Conservation (phyloP, 2,329 filamentous ascomycete species). For the Fusarium sp. region DNA sequence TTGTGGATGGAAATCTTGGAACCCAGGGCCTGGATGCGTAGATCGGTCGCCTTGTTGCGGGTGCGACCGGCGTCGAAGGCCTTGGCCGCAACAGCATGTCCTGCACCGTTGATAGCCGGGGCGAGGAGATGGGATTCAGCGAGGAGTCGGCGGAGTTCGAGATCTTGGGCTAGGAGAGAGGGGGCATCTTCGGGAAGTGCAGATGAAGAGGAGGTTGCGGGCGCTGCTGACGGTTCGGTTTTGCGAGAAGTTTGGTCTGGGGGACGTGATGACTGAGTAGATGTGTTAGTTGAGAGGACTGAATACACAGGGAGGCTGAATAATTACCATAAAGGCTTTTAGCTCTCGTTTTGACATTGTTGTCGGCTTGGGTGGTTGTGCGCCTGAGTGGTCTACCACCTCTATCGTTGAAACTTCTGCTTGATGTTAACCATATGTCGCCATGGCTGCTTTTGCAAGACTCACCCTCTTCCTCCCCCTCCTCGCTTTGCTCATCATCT, state of each 20-base stretch:
- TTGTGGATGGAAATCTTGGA: conserved; percentile 79
- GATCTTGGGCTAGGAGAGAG: conserved; percentile 87
- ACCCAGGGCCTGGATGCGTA: conserved; percentile 85
- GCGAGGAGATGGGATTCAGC: conserved; percentile 88
- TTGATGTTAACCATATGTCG: not conserved
- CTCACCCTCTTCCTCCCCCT: conserved; percentile 42
- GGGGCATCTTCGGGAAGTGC: conserved; percentile 67
- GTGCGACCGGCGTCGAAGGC: conserved; percentile 73
- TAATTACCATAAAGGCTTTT: conserved; percentile 80
- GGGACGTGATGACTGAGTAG: conserved; percentile 59
- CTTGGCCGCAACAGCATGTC: conserved; percentile 53
- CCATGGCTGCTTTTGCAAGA: not conserved
- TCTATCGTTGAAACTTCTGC: conserved; percentile 58
- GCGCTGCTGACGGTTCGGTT: conserved; percentile 30
- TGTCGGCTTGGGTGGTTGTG: conserved; percentile 51
- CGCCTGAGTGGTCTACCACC: conserved; percentile 70
- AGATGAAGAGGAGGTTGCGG: conserved; percentile 43
- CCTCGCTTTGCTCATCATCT: conserved; percentile 34
- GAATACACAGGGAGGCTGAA: not conserved
- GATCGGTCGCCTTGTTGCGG: conserved; percentile 83
- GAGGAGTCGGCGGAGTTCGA: conserved; percentile 90
- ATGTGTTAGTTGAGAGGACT: conserved; percentile 11
- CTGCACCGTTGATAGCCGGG: conserved; percentile 58
- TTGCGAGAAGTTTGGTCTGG: conserved; percentile 52
- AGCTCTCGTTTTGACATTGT: conserved; percentile 75